A percentile compares a stretch with the other conserved stretches of the same genome.
Evolutionary conservation across 495 filamentous ascomycete species (phyloP).

Genomic region (Cercophora samala): DNA sequence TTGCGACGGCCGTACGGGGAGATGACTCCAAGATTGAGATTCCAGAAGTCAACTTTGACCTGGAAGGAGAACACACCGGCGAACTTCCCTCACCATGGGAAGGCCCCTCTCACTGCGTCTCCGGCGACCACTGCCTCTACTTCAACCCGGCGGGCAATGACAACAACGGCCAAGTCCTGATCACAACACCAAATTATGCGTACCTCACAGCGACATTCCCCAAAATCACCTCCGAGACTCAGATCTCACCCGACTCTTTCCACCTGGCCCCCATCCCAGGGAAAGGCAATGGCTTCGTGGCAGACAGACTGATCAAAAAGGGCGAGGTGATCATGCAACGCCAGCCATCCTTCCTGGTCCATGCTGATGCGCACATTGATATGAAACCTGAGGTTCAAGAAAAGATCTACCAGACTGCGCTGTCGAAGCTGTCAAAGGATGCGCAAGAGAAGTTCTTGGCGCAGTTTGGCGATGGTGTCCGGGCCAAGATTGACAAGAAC

Average conservation of each 20-base stretch:
- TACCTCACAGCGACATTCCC: conserved; percentile 24
- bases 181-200: conserved; percentile 34
- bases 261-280: conserved; percentile 32
- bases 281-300: conserved; percentile 42
- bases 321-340: conserved; percentile 41
- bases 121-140: conserved; percentile 37
- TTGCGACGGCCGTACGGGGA: background rate
- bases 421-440: conserved; percentile 28
- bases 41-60: background rate
- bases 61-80: background rate
- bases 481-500: conserved; percentile 40
- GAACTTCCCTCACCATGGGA: conserved; percentile 27
- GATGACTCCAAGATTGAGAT: background rate
- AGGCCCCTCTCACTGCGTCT: conserved; percentile 36
- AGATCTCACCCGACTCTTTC: conserved; percentile 23
- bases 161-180: conserved; percentile 33
- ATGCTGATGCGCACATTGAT: conserved; percentile 29
- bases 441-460: conserved; percentile 28
- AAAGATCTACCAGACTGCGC: conserved; percentile 32
- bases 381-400: conserved; percentile 22
- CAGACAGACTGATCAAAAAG: conserved; percentile 36
- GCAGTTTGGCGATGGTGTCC: conserved; percentile 35
- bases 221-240: background rate
- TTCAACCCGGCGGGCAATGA: conserved; percentile 21
- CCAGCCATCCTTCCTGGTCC: conserved; percentile 33